Evolutionary conservation across 345 rosid genomes (phyloP), one percentile per base, ranked within the genome.

Genomic region (Salix viminalis): DNA sequence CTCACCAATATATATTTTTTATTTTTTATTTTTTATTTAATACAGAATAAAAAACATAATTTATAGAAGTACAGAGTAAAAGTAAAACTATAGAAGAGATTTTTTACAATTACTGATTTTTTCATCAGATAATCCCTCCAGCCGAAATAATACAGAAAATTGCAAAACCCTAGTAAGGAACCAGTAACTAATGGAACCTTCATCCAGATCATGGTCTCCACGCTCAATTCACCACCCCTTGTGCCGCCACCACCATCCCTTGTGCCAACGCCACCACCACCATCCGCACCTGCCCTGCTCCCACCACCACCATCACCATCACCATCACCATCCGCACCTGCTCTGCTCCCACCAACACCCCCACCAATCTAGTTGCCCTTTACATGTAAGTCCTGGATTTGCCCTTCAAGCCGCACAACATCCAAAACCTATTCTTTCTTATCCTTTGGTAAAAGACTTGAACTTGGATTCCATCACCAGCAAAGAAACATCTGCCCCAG

Each of bases 141-240:
- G 52, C 52, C 52, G 18, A 15, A 46, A 15, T 12, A 46, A 15
- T 14, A 19, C 64, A 2, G 9, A 7, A 58, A 58, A 58, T 19
- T 19, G 24, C n/a, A 19, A 58, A 65, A 65, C 69, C 69, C 32
- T 32, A 28, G 10, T 65, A 28, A 62, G 26, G 30, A 62, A 62
- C 30, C 36, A 23, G 30, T 36, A 4, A 65, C 8, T 23, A 65
- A 83, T 83, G 82, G 80, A 79, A 37, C 69, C 83, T 2, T 65
- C 76, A 39, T 68, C 44, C 71, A 65, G 54, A 36, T 65, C 65
- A 24, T 30, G 69, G 71, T 34, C 72, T 46, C 52, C 76, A 37
- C 62, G 16, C 26, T 69, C 72, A 24, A 75, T 75, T 15, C 78
- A 32, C 65, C 81, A 58, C 6, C 37, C 37, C 36, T 34, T 34